A percentile compares a stretch with the other conserved stretches of the same genome.
Evolutionary conservation across 306 rosid species (phyloP).

Genomic region (Oemleria cerasiformis): DNA sequence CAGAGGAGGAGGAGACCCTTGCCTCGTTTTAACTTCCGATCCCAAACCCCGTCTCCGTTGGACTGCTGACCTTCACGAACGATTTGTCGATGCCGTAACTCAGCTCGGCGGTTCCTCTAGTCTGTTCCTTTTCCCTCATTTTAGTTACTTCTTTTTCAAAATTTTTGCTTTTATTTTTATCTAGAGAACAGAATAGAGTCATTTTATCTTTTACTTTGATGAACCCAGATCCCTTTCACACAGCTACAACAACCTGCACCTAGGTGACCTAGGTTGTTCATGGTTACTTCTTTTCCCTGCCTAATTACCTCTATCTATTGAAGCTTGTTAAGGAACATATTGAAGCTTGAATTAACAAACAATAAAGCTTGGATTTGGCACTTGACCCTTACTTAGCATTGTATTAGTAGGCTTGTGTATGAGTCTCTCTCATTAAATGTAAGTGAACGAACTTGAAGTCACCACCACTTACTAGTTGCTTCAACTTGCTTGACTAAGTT

Average conservation of each 20-base stretch:
- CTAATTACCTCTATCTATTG: no score
- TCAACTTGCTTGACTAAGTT: not conserved
- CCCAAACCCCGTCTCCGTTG: constrained; percentile 99
- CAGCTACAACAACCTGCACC: no score
- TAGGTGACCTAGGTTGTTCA: no score
- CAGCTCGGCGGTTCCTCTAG: constrained; percentile 95
- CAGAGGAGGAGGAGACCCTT: constrained; percentile 56
- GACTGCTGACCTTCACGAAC: constrained; percentile 96
- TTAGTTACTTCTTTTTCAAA: not conserved
- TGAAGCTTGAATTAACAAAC: not conserved
- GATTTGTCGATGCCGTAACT: constrained; percentile 90
- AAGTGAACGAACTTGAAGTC: not conserved
- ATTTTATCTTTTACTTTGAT: not conserved
- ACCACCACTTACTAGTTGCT: not conserved
- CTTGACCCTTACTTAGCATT: not conserved
- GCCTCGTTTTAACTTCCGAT: constrained; percentile 90
- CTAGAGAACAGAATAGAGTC: not conserved
- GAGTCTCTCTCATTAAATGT: not conserved
- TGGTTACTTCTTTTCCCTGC: no score
- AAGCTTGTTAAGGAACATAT: not conserved
- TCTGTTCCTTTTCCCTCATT: constrained; percentile 20
- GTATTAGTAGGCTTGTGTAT: not conserved
- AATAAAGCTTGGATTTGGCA: not conserved
- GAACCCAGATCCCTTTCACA: not conserved
- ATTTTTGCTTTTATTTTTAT: not conserved